Conservation (phyloP, 2,329 filamentous ascomycete species). For the Amphichorda felina region DNA sequence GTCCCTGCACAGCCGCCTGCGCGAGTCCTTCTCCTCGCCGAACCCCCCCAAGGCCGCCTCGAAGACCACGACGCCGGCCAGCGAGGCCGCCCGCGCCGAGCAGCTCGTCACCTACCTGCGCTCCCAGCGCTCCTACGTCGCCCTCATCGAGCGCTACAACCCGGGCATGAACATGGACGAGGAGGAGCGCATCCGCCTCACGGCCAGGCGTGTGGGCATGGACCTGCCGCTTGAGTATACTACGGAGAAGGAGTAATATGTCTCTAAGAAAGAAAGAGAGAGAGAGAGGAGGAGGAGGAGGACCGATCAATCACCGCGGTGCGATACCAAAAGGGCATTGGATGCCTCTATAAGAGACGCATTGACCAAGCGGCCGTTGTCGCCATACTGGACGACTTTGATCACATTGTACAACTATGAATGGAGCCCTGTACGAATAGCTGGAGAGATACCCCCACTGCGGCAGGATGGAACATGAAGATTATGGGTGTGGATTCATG, state of each 20-base stretch:
- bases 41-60: constrained; percentile 46
- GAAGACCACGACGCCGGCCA: constrained; percentile 28
- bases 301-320: too few relatives aligned
- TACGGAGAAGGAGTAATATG: background rate
- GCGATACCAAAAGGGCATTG: background rate
- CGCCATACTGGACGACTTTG: too few relatives aligned
- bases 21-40: constrained; percentile 44
- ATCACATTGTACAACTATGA: too few relatives aligned
- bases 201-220: constrained; percentile 82
- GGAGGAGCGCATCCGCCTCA: constrained; percentile 73
- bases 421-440: too few relatives aligned
- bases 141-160: constrained; percentile 83
- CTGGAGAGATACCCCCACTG: too few relatives aligned
- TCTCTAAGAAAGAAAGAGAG: background rate
- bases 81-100: constrained; percentile 31
- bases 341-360: background rate
- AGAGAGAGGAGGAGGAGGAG: background rate
- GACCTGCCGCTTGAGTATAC: constrained; percentile 60
- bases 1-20: constrained; percentile 59
- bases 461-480: too few relatives aligned
- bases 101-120: constrained; percentile 72
- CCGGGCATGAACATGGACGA: constrained; percentile 80
- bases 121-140: constrained; percentile 75
- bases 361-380: background rate
- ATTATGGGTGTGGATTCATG: too few relatives aligned